Conservation (phyloP, 2,329 filamentous ascomycete species). For the Botrytis galanthina region DNA sequence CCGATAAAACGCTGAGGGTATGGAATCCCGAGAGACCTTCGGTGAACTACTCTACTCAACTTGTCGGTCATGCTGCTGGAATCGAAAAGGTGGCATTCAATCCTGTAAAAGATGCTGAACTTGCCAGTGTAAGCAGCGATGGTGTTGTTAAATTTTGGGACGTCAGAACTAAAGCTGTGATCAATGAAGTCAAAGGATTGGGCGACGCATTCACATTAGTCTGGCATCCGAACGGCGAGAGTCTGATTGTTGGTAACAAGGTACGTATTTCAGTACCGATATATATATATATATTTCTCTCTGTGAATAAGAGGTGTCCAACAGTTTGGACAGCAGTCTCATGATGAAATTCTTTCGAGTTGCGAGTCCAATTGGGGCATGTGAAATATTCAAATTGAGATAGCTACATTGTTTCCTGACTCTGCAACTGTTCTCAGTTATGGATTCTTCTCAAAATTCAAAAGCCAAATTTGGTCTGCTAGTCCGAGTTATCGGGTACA, state of each 20-base stretch:
- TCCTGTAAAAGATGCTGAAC: slow-evolving; percentile 71
- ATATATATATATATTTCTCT: neutral
- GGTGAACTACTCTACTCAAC: slow-evolving; percentile 71
- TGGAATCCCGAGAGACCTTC: slow-evolving; percentile 79
- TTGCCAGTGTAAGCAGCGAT: slow-evolving; percentile 72
- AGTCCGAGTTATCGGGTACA: neutral
- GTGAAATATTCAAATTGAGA: neutral
- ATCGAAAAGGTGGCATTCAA: slow-evolving; percentile 79
- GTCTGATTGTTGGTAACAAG: slow-evolving; percentile 71
- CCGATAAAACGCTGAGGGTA: slow-evolving; percentile 68
- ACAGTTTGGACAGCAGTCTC: neutral
- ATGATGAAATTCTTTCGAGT: neutral
- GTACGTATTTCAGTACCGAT: slow-evolving; percentile 47
- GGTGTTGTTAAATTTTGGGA: slow-evolving; percentile 79
- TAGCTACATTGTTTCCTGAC: neutral
- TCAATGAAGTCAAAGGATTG: slow-evolving; percentile 65
- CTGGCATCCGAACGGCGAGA: slow-evolving; percentile 70
- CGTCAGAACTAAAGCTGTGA: slow-evolving; percentile 67
- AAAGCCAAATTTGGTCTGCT: neutral
- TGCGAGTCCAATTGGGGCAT: neutral
- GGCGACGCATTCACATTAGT: slow-evolving; percentile 68
- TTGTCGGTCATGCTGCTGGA: slow-evolving; percentile 62
- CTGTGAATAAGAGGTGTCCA: neutral
- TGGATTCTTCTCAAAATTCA: neutral
- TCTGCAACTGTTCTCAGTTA: neutral